phyloP scores from a whole-genome alignment of 2,329 filamentous ascomycete species.

The Xylariaceae sp. region DNA sequence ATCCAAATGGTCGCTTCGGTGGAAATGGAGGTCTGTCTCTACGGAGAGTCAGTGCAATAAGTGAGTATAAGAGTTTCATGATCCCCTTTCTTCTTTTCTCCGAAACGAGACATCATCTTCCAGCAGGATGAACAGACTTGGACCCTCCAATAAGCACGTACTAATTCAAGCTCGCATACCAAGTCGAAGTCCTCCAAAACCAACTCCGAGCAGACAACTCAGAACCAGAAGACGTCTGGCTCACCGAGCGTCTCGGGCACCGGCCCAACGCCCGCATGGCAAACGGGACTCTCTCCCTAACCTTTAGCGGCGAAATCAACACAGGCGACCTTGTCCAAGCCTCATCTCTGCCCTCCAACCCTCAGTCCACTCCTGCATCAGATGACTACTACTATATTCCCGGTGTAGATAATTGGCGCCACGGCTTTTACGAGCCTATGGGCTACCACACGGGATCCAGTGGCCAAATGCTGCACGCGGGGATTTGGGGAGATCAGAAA shows the following conservation, averaged over 20 bases:
- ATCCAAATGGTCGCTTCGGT: constrained; percentile 40
- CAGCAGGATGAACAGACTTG: not conserved
- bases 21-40: constrained; percentile 54
- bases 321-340: constrained; percentile 34
- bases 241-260: constrained; percentile 50
- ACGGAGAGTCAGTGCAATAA: constrained; percentile 50
- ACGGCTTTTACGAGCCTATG: constrained; percentile 57
- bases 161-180: too few relatives aligned
- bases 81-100: not conserved
- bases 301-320: constrained; percentile 51
- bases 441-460: constrained; percentile 56
- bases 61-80: constrained; percentile 4
- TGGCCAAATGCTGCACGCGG: constrained; percentile 43
- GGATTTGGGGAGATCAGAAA: constrained; percentile 49
- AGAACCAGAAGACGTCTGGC: constrained; percentile 57
- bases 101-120: not conserved
- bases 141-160: too few relatives aligned
- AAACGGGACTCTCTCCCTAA: constrained; percentile 48
- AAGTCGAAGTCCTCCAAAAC: constrained; percentile 46
- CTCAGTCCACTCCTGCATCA: constrained; percentile 20
- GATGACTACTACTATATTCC: constrained; percentile 34
- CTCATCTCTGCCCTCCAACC: not conserved
- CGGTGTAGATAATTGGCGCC: constrained; percentile 49
- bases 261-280: constrained; percentile 48
- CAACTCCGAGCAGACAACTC: constrained; percentile 43